phyloP scores from a whole-genome alignment of 2,329 filamentous ascomycete genomes.

The Rosellinia necatrix region DNA sequence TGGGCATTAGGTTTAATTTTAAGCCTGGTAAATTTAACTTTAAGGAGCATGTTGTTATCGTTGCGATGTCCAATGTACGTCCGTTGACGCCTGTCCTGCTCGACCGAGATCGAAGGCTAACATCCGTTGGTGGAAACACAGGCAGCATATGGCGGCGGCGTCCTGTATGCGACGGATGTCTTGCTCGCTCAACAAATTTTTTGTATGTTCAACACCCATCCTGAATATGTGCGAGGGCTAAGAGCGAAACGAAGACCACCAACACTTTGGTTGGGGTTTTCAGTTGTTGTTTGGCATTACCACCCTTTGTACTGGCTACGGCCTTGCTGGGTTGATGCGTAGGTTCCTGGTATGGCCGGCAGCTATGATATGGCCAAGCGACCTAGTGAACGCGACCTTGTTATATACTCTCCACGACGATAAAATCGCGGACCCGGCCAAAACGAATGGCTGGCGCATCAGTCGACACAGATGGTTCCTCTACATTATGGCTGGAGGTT shows the following conservation, averaged over 20 bases:
- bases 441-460: slow-evolving; percentile 62
- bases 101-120: background rate
- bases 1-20: slow-evolving; percentile 45
- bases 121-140: slow-evolving; percentile 36
- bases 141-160: slow-evolving; percentile 61
- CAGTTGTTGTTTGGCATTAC: slow-evolving; percentile 64
- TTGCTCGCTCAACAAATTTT: slow-evolving; percentile 59
- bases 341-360: slow-evolving; percentile 65
- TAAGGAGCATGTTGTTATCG: slow-evolving; percentile 49
- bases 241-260: slow-evolving; percentile 44
- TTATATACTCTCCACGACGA: slow-evolving; percentile 70
- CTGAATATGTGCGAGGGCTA: background rate
- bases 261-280: slow-evolving; percentile 62
- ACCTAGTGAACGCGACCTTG: slow-evolving; percentile 63
- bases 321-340: slow-evolving; percentile 62
- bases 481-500: slow-evolving; percentile 54
- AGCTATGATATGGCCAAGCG: slow-evolving; percentile 67
- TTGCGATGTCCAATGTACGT: slow-evolving; percentile 67
- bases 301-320: slow-evolving; percentile 67
- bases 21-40: slow-evolving; percentile 47
- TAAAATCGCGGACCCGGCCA: slow-evolving; percentile 53
- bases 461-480: slow-evolving; percentile 63
- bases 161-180: slow-evolving; percentile 60
- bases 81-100: background rate
- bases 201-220: slow-evolving; percentile 40